Evolutionary conservation across 345 rosid species (phyloP).

Genomic region (Arabis alpina): DNA sequence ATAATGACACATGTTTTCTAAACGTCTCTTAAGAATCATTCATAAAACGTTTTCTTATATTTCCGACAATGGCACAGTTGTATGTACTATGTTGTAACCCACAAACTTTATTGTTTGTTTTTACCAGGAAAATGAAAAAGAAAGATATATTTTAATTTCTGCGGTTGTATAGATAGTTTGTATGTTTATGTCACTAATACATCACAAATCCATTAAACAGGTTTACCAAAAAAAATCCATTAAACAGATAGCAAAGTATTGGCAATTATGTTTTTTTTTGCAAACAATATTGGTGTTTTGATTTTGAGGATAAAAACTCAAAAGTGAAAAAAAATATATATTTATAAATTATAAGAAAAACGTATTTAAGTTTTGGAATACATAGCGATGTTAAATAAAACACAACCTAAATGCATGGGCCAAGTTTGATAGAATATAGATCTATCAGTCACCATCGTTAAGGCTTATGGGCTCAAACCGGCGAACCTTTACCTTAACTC

Average conservation of each 20-base stretch:
- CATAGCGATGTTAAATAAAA: background rate
- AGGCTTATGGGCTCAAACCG: conserved; percentile 23
- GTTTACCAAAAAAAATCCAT: too few relatives aligned
- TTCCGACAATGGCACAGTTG: background rate
- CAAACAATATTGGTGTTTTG: too few relatives aligned
- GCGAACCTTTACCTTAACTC: background rate
- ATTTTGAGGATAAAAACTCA: too few relatives aligned
- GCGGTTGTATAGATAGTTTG: too few relatives aligned
- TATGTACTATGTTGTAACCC: background rate
- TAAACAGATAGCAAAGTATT: background rate
- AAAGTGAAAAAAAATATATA: too few relatives aligned
- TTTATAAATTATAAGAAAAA: background rate
- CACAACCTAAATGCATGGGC: conserved; percentile 13
- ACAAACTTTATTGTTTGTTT: conserved; percentile 1
- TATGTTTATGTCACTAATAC: background rate
- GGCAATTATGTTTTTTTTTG: background rate
- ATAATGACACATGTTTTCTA: conserved; percentile 7
- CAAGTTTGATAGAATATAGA: background rate
- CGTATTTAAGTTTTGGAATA: background rate
- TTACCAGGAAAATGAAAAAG: background rate
- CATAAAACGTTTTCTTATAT: background rate
- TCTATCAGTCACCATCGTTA: background rate
- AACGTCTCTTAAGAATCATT: conserved; percentile 7
- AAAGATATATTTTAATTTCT: background rate
- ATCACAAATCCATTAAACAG: background rate